A percentile compares a stretch with the other conserved stretches of the same genome.
phyloP scores from a whole-genome alignment of 495 filamentous ascomycete genomes.

The Hypoxylon rickii region DNA sequence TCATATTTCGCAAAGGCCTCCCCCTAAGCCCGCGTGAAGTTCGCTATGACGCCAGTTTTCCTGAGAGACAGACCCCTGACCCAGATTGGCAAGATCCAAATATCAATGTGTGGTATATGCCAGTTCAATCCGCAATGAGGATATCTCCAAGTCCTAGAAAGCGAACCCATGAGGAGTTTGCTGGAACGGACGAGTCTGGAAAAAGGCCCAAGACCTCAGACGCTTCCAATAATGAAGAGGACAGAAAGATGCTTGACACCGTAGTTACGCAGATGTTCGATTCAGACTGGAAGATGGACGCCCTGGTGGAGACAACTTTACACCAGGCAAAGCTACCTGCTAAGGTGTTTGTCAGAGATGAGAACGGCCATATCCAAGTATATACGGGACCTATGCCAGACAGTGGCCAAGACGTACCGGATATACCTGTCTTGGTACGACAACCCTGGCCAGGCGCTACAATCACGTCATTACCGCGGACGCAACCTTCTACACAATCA shows the following conservation, averaged over 20 bases:
- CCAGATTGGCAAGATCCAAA: constrained; percentile 77
- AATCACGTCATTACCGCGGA: constrained; percentile 65
- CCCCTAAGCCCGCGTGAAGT: constrained; percentile 72
- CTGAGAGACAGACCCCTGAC: constrained; percentile 17
- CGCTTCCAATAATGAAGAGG: constrained; percentile 32
- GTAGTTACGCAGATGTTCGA: constrained; percentile 82
- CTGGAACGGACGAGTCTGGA: constrained; percentile 26
- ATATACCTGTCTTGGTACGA: constrained; percentile 76
- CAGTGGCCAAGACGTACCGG: constrained; percentile 50
- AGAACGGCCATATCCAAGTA: constrained; percentile 63
- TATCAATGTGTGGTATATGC: constrained; percentile 82
- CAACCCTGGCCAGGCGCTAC: constrained; percentile 81
- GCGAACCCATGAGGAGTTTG: constrained; percentile 63
- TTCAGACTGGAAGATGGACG: constrained; percentile 73
- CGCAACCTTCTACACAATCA: constrained; percentile 64
- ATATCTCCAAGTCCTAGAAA: constrained; percentile 52
- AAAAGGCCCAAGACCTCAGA: neutral
- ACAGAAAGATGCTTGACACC: constrained; percentile 58
- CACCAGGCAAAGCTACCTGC: constrained; percentile 69
- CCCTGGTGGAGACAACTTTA: constrained; percentile 66
- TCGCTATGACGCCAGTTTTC: constrained; percentile 43
- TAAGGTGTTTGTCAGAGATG: constrained; percentile 69
- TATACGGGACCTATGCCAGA: constrained; percentile 71
- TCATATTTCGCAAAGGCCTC: constrained; percentile 84
- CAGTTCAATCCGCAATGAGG: constrained; percentile 48